phyloP scores from a whole-genome alignment of 768 basidiomycete genomes.

The Gymnopilus junonius region DNA sequence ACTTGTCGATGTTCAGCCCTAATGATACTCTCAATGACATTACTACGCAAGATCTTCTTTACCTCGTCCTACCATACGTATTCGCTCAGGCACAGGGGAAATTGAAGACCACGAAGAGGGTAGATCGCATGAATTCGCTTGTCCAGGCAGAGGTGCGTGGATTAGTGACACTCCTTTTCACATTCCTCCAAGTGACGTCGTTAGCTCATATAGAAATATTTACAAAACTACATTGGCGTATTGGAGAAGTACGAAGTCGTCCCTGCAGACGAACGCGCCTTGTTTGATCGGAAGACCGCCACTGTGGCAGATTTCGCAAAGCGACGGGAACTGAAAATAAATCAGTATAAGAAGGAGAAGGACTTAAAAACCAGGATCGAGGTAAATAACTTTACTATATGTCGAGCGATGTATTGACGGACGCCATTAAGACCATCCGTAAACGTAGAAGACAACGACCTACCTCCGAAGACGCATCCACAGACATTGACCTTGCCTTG shows the following conservation, averaged over 20 bases:
- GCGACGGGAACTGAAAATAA: constrained; percentile 87
- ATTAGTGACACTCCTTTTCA: background rate
- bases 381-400: constrained; percentile 39
- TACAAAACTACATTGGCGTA: constrained; percentile 48
- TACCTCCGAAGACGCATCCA: constrained; percentile 34
- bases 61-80: constrained; percentile 74
- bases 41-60: constrained; percentile 73
- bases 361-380: constrained; percentile 73
- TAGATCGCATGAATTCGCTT: constrained; percentile 62
- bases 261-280: constrained; percentile 57
- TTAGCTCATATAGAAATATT: constrained; percentile 46
- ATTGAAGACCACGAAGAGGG: constrained; percentile 54
- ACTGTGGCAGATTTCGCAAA: constrained; percentile 65
- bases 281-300: constrained; percentile 55
- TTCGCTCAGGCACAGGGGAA: constrained; percentile 68
- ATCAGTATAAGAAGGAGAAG: constrained; percentile 87
- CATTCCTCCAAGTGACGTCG: constrained; percentile 21
- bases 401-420: background rate
- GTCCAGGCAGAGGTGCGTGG: constrained; percentile 58
- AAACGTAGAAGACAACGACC: constrained; percentile 53
- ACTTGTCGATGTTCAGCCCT: constrained; percentile 76
- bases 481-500: constrained; percentile 66
- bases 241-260: constrained; percentile 73
- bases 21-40: constrained; percentile 88
- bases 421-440: constrained; percentile 49